Percentiles rank a stretch among this genome's conserved stretches.
Evolutionary conservation across 768 basidiomycete species (phyloP).

Genomic region (Boletus fagicola): DNA sequence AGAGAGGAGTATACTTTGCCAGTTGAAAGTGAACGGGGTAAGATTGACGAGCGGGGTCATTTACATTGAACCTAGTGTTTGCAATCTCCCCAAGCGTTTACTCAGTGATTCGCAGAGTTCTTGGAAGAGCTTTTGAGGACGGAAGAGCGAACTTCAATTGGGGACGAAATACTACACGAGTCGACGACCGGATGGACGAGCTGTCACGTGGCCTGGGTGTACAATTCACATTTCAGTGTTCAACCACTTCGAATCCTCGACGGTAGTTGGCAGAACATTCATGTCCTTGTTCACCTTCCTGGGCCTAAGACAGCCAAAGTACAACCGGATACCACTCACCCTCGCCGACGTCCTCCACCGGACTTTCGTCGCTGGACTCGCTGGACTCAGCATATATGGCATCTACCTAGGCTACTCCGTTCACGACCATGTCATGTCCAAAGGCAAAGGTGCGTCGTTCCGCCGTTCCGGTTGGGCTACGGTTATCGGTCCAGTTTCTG

Average conservation of each 20-base stretch:
- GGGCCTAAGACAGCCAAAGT: slow-evolving; percentile 24
- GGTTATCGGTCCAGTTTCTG: background rate
- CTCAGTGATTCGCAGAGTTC: too few species aligned
- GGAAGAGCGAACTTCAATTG: too few species aligned
- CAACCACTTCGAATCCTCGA: background rate
- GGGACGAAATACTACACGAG: too few species aligned
- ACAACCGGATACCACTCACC: slow-evolving; percentile 24
- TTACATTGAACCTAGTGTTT: too few species aligned
- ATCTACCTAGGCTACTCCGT: slow-evolving; percentile 34
- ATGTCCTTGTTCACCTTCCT: slow-evolving; percentile 32
- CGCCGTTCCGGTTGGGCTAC: background rate
- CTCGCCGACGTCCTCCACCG: slow-evolving; percentile 32
- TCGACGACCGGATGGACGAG: background rate
- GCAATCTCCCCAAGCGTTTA: too few species aligned
- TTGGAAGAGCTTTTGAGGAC: too few species aligned
- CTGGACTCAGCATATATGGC: slow-evolving; percentile 29
- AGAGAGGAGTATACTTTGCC: too few species aligned
- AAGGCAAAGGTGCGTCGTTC: slow-evolving; percentile 31
- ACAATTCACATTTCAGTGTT: background rate
- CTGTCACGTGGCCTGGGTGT: slow-evolving; percentile 5
- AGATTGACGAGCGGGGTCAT: too few species aligned
- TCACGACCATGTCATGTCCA: slow-evolving; percentile 31
- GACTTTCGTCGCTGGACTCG: slow-evolving; percentile 31
- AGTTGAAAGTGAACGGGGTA: too few species aligned
- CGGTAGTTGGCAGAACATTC: background rate